Conservation (phyloP, 2,329 filamentous ascomycete genomes). For the Microsporum ferrugineum region DNA sequence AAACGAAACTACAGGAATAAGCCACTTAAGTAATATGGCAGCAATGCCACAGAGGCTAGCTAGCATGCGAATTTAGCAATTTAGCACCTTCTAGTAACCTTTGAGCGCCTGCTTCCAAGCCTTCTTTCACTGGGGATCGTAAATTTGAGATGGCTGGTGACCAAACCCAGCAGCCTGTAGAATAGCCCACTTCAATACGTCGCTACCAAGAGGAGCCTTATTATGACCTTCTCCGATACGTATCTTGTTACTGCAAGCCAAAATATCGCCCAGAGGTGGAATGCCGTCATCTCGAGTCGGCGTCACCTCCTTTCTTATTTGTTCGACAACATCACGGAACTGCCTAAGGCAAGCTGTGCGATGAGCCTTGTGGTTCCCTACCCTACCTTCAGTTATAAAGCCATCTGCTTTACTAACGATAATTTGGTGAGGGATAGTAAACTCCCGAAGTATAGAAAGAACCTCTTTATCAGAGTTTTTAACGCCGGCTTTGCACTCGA, state of each 20-base stretch:
- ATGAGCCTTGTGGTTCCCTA: conserved; percentile 13
- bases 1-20: too few relatives aligned
- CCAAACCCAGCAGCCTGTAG: conserved; percentile 51
- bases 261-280: conserved; percentile 46
- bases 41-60: neutral
- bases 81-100: too few relatives aligned
- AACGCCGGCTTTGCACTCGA: conserved; percentile 53
- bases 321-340: conserved; percentile 18
- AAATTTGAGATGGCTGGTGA: neutral
- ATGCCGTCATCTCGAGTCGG: conserved; percentile 28
- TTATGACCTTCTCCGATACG: conserved; percentile 33
- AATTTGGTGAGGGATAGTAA: conserved; percentile 53
- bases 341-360: conserved; percentile 20
- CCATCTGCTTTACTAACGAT: conserved; percentile 57
- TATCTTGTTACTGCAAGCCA: conserved; percentile 47
- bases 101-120: neutral
- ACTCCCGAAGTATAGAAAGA: conserved; percentile 43
- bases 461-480: conserved; percentile 50
- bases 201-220: conserved; percentile 46
- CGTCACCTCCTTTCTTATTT: conserved; percentile 28
- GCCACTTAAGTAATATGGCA: neutral
- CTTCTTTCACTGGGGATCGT: neutral
- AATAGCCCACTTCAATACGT: conserved; percentile 53
- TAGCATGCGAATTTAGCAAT: too few relatives aligned
- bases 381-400: conserved; percentile 29